Percentiles rank a stretch among this genome's conserved stretches.
Evolutionary conservation across 116 monocot species (phyloP).

Genomic region (Iris pallida): DNA sequence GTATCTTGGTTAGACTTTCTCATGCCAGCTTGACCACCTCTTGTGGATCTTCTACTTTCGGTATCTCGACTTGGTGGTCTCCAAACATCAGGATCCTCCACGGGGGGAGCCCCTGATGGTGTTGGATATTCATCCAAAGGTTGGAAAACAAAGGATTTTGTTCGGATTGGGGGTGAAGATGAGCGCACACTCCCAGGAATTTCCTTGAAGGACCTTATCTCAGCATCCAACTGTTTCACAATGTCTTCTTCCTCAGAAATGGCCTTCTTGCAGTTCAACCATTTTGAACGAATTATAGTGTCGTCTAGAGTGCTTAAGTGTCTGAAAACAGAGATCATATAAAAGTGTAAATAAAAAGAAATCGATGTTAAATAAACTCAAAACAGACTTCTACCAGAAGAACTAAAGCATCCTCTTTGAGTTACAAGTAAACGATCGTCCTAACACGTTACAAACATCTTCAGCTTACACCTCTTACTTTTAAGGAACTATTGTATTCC

Average conservation of each 20-base stretch:
- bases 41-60: conserved; percentile 47
- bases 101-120: conserved; percentile 38
- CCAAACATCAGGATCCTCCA: conserved; percentile 99
- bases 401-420: too few relatives aligned
- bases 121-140: conserved; percentile 94
- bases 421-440: too few relatives aligned
- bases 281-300: conserved; percentile 59
- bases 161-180: conserved; percentile 76
- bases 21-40: conserved; percentile 23
- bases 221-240: conserved; percentile 88
- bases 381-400: background rate
- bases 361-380: background rate
- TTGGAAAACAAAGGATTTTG: conserved; percentile 90
- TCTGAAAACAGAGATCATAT: conserved; percentile 25
- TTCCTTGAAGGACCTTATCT: conserved; percentile 77
- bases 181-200: conserved; percentile 49
- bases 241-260: conserved; percentile 79
- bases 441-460: too few relatives aligned
- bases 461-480: too few relatives aligned
- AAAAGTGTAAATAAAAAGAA: background rate
- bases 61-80: conserved; percentile 71
- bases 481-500: too few relatives aligned
- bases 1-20: conserved; percentile 80
- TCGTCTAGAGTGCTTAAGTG: conserved; percentile 82
- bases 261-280: conserved; percentile 86